A percentile compares a stretch with the other conserved stretches of the same genome.
Evolutionary conservation across 176 grass and related monocot genomes (phyloP).

Genomic region (Eleusine indica): DNA sequence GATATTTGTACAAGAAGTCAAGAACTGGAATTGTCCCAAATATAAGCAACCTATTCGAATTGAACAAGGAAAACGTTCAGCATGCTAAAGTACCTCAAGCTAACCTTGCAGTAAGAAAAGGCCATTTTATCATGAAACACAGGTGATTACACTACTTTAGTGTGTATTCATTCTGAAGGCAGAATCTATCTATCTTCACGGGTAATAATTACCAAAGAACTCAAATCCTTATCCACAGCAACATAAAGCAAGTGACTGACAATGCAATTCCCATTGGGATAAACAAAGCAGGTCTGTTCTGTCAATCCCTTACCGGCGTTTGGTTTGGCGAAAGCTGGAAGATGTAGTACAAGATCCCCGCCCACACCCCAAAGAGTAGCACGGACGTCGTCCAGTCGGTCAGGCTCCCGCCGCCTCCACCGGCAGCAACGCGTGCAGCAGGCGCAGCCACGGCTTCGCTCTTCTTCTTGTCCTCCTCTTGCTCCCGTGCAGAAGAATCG

Average conservation of each 20-base stretch:
- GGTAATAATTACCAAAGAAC: background rate
- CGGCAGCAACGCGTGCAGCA: background rate
- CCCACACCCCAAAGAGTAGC: constrained; percentile 83
- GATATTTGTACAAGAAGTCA: background rate
- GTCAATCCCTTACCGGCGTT: constrained; percentile 59
- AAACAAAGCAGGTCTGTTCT: background rate
- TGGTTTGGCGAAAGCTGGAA: constrained; percentile 80
- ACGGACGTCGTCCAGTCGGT: constrained; percentile 67
- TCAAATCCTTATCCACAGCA: background rate
- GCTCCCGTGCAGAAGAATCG: constrained; percentile 31
- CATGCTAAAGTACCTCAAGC: background rate
- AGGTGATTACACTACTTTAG: background rate
- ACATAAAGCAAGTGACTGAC: background rate
- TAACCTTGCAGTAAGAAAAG: background rate
- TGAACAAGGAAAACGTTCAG: background rate
- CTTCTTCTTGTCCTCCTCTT: constrained; percentile 26
- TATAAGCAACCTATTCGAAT: background rate
- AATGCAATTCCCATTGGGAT: background rate
- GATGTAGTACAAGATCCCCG: constrained; percentile 85
- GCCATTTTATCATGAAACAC: background rate
- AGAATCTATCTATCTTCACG: background rate
- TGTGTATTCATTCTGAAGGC: background rate
- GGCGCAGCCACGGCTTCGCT: background rate
- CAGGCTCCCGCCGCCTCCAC: constrained; percentile 22
- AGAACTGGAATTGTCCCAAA: background rate